A percentile compares a stretch with the other conserved stretches of the same genome.
Conservation (phyloP, 2,329 filamentous ascomycete genomes). For the Fusarium dimerum region DNA sequence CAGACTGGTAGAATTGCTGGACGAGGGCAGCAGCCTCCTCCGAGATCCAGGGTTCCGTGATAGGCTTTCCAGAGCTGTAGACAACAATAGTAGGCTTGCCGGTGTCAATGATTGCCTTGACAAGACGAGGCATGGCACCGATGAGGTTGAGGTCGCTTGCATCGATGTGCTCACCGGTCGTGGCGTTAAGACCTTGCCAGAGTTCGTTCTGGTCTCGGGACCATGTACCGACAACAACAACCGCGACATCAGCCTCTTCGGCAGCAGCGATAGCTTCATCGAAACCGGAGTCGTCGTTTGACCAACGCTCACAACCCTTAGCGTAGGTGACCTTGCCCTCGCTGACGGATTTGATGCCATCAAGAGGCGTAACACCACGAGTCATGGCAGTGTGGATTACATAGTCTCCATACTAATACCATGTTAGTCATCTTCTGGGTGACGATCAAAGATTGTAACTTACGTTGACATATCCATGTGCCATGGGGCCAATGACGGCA, state of each 20-base stretch:
- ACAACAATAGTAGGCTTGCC: slow-evolving; percentile 69
- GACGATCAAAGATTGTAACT: slow-evolving; percentile 26
- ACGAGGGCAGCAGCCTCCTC: slow-evolving; percentile 64
- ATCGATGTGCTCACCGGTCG: slow-evolving; percentile 75
- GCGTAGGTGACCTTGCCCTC: slow-evolving; percentile 65
- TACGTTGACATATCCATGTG: slow-evolving; percentile 69
- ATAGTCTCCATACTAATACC: slow-evolving; percentile 66
- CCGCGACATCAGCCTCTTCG: slow-evolving; percentile 67
- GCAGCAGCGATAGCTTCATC: slow-evolving; percentile 66
- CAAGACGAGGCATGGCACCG: slow-evolving; percentile 67
- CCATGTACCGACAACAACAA: slow-evolving; percentile 77
- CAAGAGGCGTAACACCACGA: slow-evolving; percentile 67
- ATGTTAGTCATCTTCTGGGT: slow-evolving; percentile 8
- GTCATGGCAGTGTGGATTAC: slow-evolving; percentile 66
- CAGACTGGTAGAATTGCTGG: slow-evolving; percentile 74
- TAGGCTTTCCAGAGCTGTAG: slow-evolving; percentile 68
- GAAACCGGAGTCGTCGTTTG: slow-evolving; percentile 67
- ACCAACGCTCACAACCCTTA: slow-evolving; percentile 73
- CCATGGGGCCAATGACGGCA: slow-evolving; percentile 76
- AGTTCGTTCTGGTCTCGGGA: slow-evolving; percentile 71
- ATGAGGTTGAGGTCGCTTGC: slow-evolving; percentile 64
- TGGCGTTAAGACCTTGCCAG: slow-evolving; percentile 71
- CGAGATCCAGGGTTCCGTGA: slow-evolving; percentile 74
- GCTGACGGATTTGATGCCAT: slow-evolving; percentile 64
- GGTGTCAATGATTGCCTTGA: slow-evolving; percentile 67